Conservation (phyloP, 2,329 filamentous ascomycete species). For the Arthrobotrys conoides region DNA sequence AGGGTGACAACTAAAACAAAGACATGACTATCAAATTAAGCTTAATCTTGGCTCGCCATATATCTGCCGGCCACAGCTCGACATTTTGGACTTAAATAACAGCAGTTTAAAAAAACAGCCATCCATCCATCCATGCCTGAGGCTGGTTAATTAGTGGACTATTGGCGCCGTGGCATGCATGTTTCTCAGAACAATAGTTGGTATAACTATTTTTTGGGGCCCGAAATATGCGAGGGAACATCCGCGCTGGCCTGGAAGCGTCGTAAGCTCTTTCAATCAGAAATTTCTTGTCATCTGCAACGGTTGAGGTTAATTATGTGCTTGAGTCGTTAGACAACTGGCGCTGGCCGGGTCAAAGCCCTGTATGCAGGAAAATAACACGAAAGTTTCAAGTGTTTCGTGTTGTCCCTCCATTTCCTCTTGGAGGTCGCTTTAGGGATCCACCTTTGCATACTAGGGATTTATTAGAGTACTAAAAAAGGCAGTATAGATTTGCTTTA, state of each 20-base stretch:
- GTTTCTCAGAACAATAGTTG: background rate
- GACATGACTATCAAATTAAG: conserved; percentile 2
- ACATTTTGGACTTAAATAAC: background rate
- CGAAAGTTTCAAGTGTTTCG: conserved; percentile 1
- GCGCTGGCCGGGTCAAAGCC: background rate
- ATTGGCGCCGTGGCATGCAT: conserved; percentile 6
- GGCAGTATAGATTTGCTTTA: no score
- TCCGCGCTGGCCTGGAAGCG: conserved; percentile 4
- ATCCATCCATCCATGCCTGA: background rate
- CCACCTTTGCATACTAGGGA: no score
- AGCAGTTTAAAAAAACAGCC: background rate
- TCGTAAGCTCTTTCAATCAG: conserved; percentile 6
- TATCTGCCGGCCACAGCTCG: background rate
- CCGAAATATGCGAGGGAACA: conserved; percentile 11
- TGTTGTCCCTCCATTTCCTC: conserved; percentile 9
- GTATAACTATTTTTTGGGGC: background rate
- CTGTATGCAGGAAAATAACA: conserved; percentile 34
- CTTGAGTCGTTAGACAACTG: background rate
- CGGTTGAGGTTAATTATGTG: background rate
- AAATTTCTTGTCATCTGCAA: background rate
- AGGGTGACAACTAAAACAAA: background rate
- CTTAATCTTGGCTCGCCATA: conserved; percentile 27
- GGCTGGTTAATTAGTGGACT: background rate
- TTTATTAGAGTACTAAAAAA: no score
- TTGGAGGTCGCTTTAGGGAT: no score